Evolutionary conservation across 2,329 filamentous ascomycete genomes (phyloP).

Genomic region (Leptographium lundbergii): DNA sequence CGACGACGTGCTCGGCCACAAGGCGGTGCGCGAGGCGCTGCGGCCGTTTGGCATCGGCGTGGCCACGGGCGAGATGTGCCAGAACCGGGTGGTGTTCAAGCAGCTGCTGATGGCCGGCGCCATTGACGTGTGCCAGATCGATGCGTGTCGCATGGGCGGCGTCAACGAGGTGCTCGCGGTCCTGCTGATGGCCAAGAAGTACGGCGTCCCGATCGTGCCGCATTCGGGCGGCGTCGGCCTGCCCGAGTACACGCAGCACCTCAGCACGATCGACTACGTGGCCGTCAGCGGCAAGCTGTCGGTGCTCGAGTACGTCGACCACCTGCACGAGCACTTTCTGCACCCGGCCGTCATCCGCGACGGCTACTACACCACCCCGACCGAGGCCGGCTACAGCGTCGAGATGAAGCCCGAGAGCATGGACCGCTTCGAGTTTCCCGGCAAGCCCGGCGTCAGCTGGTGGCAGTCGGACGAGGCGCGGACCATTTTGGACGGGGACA

Average conservation of each 20-base stretch:
- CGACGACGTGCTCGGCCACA: conserved; percentile 82
- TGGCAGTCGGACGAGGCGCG: conserved; percentile 74
- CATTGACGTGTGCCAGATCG: conserved; percentile 81
- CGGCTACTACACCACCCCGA: conserved; percentile 80
- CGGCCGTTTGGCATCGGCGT: conserved; percentile 65
- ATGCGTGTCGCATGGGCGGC: conserved; percentile 79
- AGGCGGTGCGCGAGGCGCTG: conserved; percentile 69
- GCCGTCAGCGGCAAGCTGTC: conserved; percentile 70
- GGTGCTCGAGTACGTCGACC: conserved; percentile 83
- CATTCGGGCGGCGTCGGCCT: conserved; percentile 83
- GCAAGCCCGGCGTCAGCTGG: conserved; percentile 68
- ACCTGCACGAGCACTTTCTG: conserved; percentile 86
- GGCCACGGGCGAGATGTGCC: conserved; percentile 89
- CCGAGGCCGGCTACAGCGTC: conserved; percentile 74
- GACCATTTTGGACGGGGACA: conserved; percentile 53
- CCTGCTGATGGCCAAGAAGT: conserved; percentile 70
- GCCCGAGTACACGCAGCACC: conserved; percentile 86
- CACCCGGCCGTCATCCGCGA: conserved; percentile 69
- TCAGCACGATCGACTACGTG: conserved; percentile 88
- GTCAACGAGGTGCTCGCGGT: conserved; percentile 92
- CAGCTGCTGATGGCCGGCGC: conserved; percentile 70
- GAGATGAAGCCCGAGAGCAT: conserved; percentile 89
- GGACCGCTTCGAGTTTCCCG: conserved; percentile 66
- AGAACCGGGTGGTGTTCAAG: conserved; percentile 91
- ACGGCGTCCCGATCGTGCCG: conserved; percentile 69